Evolutionary conservation across 2,329 filamentous ascomycete species (phyloP), one percentile per base, ranked within the genome.

Genomic region (Lizonia empirigonia): DNA sequence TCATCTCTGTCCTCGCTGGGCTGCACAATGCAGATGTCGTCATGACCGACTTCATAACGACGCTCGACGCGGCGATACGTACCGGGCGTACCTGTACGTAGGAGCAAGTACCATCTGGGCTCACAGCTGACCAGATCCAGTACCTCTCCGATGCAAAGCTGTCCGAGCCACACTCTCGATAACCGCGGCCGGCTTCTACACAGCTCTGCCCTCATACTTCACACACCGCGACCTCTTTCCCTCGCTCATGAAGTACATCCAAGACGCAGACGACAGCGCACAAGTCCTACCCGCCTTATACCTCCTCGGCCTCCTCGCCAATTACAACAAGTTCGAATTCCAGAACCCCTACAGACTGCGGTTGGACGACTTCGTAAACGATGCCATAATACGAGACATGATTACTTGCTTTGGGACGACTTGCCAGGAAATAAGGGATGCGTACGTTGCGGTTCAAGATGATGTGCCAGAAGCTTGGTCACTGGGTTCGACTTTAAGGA

Each of bases 251-350:
- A 97, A 91, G 89, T 89, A 91, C 69, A 85, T 95, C 53, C 88
- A 94, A 77, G 90, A 96, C 60, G 83, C 86, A 35, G 86, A 91
- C 54, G 80, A 82, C 19, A 26, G 76, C 80, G 15, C 80, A 82
- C 64, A 84, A 84, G 50, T 82, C 45, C 42, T 90, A 34, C 84
- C 89, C 51, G 88, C 93, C 0, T 91, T 97, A 60, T 84, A 88
- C 12, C 82, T 97, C 8, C 80, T 97, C 16, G 93, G 93, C 10
- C 80, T 97, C 4, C 79, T 99, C 44, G 89, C 90, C 59, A 99
- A 97, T 76, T 97, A 97, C 81, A 97, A 99, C 82, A 99, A 97
- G 73, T 99, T 99, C 68, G 94, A 99, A 74, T 93, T 95, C 50
- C 92, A 96, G 70, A 99, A 99, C 63, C 93, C 93, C 0, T 99